Evolutionary conservation across 306 rosid genomes (phyloP).

Genomic region (Coriaria nepalensis): DNA sequence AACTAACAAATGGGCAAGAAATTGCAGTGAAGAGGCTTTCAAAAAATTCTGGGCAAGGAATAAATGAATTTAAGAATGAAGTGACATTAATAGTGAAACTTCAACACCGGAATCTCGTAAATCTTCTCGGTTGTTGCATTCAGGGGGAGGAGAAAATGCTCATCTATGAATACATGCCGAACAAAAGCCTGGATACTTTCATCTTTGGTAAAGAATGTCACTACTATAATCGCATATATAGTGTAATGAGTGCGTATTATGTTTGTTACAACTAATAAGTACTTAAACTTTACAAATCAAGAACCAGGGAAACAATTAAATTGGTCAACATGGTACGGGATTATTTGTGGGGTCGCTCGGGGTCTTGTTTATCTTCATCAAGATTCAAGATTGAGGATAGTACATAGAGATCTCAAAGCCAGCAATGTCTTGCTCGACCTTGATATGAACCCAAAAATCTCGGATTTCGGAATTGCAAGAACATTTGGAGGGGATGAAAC

Average conservation of each 20-base stretch:
- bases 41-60: conserved; percentile 11
- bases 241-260: too few relatives aligned
- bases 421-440: conserved; percentile 29
- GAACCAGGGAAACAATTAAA: conserved; percentile 3
- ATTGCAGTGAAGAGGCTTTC: conserved; percentile 21
- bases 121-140: conserved; percentile 13
- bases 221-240: too few relatives aligned
- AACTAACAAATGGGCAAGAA: conserved; percentile 7
- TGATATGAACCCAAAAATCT: conserved; percentile 28
- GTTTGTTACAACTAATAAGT: too few relatives aligned
- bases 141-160: conserved; percentile 9
- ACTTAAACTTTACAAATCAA: conserved; percentile 19
- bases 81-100: conserved; percentile 14
- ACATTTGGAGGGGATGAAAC: conserved; percentile 23
- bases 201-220: background rate
- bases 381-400: conserved; percentile 31
- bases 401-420: conserved; percentile 32
- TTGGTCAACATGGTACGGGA: conserved; percentile 14
- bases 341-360: conserved; percentile 30
- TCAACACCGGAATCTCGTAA: conserved; percentile 17
- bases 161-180: conserved; percentile 7
- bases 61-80: conserved; percentile 14
- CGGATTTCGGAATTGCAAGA: conserved; percentile 35
- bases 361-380: conserved; percentile 56
- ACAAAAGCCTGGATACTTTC: conserved; percentile 13